Evolutionary conservation across 257 asterid genomes (phyloP).

Genomic region (Misopates orontium): DNA sequence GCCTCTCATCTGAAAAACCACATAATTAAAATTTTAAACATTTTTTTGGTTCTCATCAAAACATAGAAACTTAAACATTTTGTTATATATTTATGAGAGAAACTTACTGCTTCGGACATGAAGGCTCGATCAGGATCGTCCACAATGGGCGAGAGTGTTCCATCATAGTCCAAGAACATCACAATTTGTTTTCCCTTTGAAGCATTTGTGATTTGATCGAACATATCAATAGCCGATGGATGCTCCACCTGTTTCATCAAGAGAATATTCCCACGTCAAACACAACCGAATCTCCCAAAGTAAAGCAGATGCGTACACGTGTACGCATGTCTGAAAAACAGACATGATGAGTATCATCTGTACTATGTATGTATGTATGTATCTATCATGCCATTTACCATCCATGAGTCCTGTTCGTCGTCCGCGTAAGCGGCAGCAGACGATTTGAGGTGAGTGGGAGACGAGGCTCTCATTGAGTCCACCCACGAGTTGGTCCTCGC

Average conservation of each 20-base stretch:
- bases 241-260: constrained; percentile 53
- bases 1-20: constrained; percentile 58
- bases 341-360: too few relatives aligned
- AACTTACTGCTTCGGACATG: constrained; percentile 75
- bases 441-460: constrained; percentile 74
- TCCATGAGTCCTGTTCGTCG: constrained; percentile 58
- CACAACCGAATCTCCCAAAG: background rate
- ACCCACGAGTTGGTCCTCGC: constrained; percentile 67
- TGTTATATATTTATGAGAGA: too few relatives aligned
- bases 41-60: too few relatives aligned
- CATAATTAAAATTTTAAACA: too few relatives aligned
- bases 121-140: constrained; percentile 94
- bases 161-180: constrained; percentile 90
- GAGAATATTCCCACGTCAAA: constrained; percentile 4
- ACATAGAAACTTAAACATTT: too few relatives aligned
- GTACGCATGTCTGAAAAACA: too few relatives aligned
- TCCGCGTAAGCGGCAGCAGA: constrained; percentile 47
- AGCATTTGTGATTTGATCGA: constrained; percentile 72
- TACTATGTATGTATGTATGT: background rate
- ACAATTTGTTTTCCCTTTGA: constrained; percentile 89
- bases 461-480: constrained; percentile 86
- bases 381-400: constrained; percentile 35
- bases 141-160: constrained; percentile 93
- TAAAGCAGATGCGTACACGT: constrained; percentile 27
- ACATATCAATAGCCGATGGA: constrained; percentile 85